These are phyloP conservation scores for Babesia ovata DNA, from an alignment of 169 alveolate species.

Conservation along the genomic window DNA sequence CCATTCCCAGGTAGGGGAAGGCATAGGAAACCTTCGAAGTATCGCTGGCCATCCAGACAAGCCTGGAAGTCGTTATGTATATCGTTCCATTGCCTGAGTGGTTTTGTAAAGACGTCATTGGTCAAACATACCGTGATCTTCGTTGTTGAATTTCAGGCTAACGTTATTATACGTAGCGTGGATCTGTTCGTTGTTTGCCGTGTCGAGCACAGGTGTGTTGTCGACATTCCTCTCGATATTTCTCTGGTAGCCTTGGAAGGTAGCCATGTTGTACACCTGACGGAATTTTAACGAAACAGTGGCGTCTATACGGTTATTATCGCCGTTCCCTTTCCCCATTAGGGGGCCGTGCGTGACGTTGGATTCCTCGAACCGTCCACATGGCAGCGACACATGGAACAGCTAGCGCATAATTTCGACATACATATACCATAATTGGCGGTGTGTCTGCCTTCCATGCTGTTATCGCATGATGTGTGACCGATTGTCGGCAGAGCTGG, in stretches of 20 bases:
- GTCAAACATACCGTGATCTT: conserved; percentile 31
- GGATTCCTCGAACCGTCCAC: background rate
- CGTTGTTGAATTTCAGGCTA: conserved; percentile 33
- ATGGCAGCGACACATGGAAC: background rate
- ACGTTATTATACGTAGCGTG: conserved; percentile 27
- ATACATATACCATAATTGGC: background rate
- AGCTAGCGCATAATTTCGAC: background rate
- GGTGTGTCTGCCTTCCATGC: background rate
- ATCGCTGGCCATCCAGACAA: conserved; percentile 47
- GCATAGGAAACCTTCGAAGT: conserved; percentile 22
- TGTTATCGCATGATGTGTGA: conserved; percentile 12
- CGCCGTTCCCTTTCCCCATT: background rate
- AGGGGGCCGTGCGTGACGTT: background rate
- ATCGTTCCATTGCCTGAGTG: conserved; percentile 55
- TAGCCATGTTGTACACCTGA: background rate
- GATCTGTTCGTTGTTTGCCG: conserved; percentile 31
- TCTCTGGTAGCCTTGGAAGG: conserved; percentile 36
- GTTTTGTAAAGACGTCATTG: too few species aligned
- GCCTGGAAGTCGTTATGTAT: conserved; percentile 38
- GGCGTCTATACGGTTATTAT: background rate
- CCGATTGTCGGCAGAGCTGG: background rate
- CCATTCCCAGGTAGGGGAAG: conserved; percentile 45
- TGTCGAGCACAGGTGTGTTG: conserved; percentile 26
- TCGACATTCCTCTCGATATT: conserved; percentile 16
- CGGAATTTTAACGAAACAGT: background rate